Evolutionary conservation across 495 filamentous ascomycete species (phyloP).

Genomic region (Lepraria neglecta): DNA sequence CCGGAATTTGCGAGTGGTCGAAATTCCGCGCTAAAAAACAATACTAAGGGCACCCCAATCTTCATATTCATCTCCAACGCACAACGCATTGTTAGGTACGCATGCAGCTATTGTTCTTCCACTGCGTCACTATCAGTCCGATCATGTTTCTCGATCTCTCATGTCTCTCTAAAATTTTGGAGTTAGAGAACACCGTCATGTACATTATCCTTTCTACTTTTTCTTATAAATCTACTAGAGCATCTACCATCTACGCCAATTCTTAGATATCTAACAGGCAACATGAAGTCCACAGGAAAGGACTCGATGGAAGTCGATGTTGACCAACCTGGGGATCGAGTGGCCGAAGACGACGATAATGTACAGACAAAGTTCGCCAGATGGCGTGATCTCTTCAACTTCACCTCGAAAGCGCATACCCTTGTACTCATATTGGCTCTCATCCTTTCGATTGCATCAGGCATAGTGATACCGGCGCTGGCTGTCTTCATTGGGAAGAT

Average conservation of each 20-base stretch:
- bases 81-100: conserved; percentile 25
- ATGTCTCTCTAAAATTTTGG: background rate
- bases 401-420: conserved; percentile 60
- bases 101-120: conserved; percentile 9
- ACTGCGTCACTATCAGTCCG: background rate
- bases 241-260: background rate
- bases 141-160: background rate
- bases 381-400: conserved; percentile 60
- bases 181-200: conserved; percentile 1
- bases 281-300: conserved; percentile 2
- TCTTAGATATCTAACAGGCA: background rate
- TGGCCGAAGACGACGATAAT: conserved; percentile 22
- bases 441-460: conserved; percentile 53
- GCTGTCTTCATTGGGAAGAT: conserved; percentile 69
- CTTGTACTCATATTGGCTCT: conserved; percentile 47
- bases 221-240: background rate
- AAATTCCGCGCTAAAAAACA: conserved; percentile 23
- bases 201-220: background rate
- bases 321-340: conserved; percentile 17
- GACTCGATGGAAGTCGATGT: conserved; percentile 25
- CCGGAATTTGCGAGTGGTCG: background rate
- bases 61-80: conserved; percentile 22
- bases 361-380: conserved; percentile 28
- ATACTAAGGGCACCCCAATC: conserved; percentile 17
- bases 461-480: conserved; percentile 54